Percentiles rank a stretch among this genome's conserved stretches.
phyloP scores from a whole-genome alignment of 805 yeast species.

The Ogataea henricii region DNA sequence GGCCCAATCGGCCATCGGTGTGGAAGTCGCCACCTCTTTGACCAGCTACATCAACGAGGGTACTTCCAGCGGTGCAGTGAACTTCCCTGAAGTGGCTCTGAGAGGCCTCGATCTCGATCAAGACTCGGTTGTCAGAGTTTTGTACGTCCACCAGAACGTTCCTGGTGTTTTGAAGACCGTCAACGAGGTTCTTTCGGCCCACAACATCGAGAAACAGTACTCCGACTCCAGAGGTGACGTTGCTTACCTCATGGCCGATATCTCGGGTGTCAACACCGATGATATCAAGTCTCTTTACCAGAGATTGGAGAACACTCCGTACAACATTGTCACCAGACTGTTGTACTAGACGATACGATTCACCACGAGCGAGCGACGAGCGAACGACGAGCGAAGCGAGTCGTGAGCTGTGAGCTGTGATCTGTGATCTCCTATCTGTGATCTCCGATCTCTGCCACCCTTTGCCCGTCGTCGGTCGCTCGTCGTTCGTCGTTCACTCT shows the following conservation, averaged over 20 bases:
- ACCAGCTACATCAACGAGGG: conserved; percentile 96
- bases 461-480: too few species aligned
- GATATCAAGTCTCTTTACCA: conserved; percentile 86
- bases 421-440: too few species aligned
- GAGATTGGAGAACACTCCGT: conserved; percentile 84
- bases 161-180: conserved; percentile 99
- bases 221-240: conserved; percentile 96
- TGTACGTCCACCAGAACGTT: conserved; percentile 95
- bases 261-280: conserved; percentile 75
- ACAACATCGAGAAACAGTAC: conserved; percentile 96
- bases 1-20: conserved; percentile 96
- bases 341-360: conserved; percentile 55
- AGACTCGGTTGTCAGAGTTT: conserved; percentile 85
- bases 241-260: conserved; percentile 98
- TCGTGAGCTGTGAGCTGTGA: too few species aligned
- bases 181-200: conserved; percentile 89
- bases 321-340: conserved; percentile 87
- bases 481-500: too few species aligned
- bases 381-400: too few species aligned
- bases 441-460: too few species aligned
- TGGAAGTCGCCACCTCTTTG: conserved; percentile 87
- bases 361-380: too few species aligned
- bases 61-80: conserved; percentile 90
- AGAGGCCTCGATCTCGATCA: conserved; percentile 88
- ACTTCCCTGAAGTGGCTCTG: conserved; percentile 96